phyloP scores from a whole-genome alignment of 129 eudicot species.

The Escallonia rubra region DNA sequence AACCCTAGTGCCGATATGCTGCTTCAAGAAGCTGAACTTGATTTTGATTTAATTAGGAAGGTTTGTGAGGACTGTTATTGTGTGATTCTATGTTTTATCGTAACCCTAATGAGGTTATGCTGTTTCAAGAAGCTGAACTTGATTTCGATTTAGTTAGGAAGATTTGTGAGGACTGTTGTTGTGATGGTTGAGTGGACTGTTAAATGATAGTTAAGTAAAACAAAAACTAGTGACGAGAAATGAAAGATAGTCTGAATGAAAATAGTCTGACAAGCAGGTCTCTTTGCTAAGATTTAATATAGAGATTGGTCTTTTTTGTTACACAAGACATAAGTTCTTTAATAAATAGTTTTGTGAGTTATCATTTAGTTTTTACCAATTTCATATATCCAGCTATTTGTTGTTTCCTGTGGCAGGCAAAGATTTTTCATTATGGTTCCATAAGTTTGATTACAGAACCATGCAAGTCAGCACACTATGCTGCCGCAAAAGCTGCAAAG shows the following conservation, averaged over 20 bases:
- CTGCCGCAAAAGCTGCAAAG: constrained; percentile 89
- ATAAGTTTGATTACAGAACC: constrained; percentile 98
- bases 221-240: neutral
- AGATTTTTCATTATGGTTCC: constrained; percentile 92
- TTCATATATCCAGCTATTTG: neutral
- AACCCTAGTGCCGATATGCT: constrained; percentile 99
- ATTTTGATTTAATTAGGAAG: constrained; percentile 72
- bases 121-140: constrained; percentile 73
- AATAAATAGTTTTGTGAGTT: neutral
- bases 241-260: neutral
- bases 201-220: neutral
- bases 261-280: neutral
- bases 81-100: constrained; percentile 95
- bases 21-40: constrained; percentile 74
- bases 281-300: neutral
- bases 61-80: constrained; percentile 23
- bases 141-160: constrained; percentile 69
- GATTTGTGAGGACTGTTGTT: constrained; percentile 30
- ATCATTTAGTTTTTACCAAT: neutral
- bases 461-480: constrained; percentile 94
- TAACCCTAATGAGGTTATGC: constrained; percentile 97
- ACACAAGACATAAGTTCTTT: neutral
- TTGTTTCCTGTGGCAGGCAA: constrained; percentile 55
- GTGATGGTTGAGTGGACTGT: too few relatives aligned
- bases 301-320: neutral